These are phyloP conservation scores for Phialemoniopsis sp. DNA, from an alignment of 2,329 filamentous ascomycete genomes.

Conservation along the genomic window DNA sequence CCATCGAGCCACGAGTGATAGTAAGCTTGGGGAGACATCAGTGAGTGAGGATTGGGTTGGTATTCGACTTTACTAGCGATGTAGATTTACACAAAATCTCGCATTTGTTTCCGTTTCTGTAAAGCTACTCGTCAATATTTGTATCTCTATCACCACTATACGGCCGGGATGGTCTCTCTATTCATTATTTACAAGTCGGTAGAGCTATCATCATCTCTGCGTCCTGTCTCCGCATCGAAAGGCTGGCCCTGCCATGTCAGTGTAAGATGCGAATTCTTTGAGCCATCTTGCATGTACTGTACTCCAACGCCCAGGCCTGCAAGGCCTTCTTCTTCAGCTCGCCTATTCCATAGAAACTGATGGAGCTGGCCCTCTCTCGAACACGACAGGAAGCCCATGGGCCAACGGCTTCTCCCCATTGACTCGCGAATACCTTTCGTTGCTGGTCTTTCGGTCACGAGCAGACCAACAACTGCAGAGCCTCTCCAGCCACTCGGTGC, in stretches of 20 bases:
- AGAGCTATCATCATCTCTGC: too few relatives aligned
- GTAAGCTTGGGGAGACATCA: too few relatives aligned
- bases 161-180: too few relatives aligned
- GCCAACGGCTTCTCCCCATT: slow-evolving; percentile 60
- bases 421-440: slow-evolving; percentile 77
- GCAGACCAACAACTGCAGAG: slow-evolving; percentile 60
- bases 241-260: slow-evolving; percentile 47
- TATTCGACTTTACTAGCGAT: too few relatives aligned
- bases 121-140: too few relatives aligned
- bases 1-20: too few relatives aligned
- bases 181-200: too few relatives aligned
- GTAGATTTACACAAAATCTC: too few relatives aligned
- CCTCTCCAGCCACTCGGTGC: slow-evolving; percentile 72
- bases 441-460: slow-evolving; percentile 65
- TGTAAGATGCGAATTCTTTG: slow-evolving; percentile 34
- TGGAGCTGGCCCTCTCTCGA: slow-evolving; percentile 50
- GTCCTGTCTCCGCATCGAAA: slow-evolving; percentile 16
- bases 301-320: slow-evolving; percentile 52
- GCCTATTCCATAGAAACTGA: slow-evolving; percentile 71
- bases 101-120: too few relatives aligned
- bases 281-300: slow-evolving; percentile 26
- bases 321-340: slow-evolving; percentile 58
- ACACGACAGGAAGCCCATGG: slow-evolving; percentile 69
- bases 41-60: too few relatives aligned
- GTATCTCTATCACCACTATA: too few relatives aligned